Conservation (phyloP, 257 asterid species). For the Solanum pennellii region DNA sequence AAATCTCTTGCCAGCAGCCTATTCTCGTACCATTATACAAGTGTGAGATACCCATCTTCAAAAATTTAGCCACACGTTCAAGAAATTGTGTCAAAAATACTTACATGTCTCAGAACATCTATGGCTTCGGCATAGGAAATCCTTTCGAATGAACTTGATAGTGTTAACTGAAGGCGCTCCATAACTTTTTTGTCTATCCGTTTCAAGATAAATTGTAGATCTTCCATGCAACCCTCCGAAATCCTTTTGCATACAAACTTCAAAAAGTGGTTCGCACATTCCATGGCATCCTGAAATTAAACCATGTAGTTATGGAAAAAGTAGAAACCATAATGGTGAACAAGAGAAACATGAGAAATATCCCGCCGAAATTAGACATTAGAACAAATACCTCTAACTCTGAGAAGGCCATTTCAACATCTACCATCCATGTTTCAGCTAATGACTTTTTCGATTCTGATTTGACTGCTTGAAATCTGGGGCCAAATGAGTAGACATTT, state of each 20-base stretch:
- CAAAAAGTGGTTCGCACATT: conserved; percentile 62
- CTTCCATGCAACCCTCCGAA: conserved; percentile 49
- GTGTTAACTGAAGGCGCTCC: conserved; percentile 40
- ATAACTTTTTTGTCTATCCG: conserved; percentile 43
- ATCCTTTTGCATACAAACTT: conserved; percentile 59
- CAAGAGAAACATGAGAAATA: not conserved
- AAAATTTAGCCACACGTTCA: not conserved
- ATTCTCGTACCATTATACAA: conserved; percentile 9
- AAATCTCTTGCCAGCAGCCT: conserved; percentile 33
- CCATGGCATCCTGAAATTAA: conserved; percentile 59
- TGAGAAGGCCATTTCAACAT: conserved; percentile 76
- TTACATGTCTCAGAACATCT: conserved; percentile 50
- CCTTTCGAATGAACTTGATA: conserved; percentile 32
- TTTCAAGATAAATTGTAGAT: conserved; percentile 47
- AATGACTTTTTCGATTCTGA: conserved; percentile 36
- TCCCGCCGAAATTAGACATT: not conserved
- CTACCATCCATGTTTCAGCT: conserved; percentile 87
- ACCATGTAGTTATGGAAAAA: not conserved
- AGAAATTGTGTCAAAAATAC: not conserved
- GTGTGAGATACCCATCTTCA: not conserved
- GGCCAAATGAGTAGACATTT: conserved; percentile 75
- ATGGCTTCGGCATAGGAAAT: conserved; percentile 64
- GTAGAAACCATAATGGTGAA: not conserved
- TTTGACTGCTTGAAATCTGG: conserved; percentile 49
- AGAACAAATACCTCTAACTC: conserved; percentile 35